Evolutionary conservation across 1,139 yeast species (phyloP).

Genomic region (Tardiomyces digboiensis): DNA sequence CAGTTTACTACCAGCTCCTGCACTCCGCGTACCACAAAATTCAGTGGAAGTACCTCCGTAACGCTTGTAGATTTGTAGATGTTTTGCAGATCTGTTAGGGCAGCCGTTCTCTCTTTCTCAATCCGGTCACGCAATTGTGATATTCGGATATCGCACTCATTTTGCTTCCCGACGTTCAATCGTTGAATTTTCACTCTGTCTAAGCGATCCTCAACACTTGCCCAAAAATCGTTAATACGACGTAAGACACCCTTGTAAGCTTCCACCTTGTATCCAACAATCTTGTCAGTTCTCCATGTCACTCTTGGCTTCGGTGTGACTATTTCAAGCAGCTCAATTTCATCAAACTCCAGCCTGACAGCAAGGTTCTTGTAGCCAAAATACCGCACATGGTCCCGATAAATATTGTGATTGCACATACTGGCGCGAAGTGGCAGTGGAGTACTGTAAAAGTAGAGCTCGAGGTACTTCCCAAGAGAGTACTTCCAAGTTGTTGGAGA

Average conservation of each 20-base stretch:
- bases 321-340: constrained; percentile 67
- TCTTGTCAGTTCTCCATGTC: constrained; percentile 65
- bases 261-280: constrained; percentile 59
- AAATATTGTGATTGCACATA: constrained; percentile 69
- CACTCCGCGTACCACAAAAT: constrained; percentile 56
- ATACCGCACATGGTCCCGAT: constrained; percentile 71
- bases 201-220: constrained; percentile 62
- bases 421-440: constrained; percentile 37
- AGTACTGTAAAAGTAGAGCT: constrained; percentile 72
- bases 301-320: constrained; percentile 67
- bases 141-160: constrained; percentile 54
- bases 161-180: constrained; percentile 57
- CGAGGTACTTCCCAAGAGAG: constrained; percentile 89
- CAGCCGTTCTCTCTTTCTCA: constrained; percentile 39
- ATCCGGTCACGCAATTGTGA: constrained; percentile 48
- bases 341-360: constrained; percentile 67
- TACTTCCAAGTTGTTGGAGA: constrained; percentile 84
- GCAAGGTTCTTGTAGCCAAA: constrained; percentile 79
- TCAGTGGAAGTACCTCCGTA: constrained; percentile 59
- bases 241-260: constrained; percentile 44
- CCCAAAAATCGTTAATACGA: constrained; percentile 55
- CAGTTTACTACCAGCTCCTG: constrained; percentile 82
- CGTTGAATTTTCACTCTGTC: constrained; percentile 75
- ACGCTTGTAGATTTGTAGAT: constrained; percentile 51
- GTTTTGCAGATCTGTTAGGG: constrained; percentile 38